Conservation (phyloP, 805 yeast genomes). For the Wickerhamiella brachini region DNA sequence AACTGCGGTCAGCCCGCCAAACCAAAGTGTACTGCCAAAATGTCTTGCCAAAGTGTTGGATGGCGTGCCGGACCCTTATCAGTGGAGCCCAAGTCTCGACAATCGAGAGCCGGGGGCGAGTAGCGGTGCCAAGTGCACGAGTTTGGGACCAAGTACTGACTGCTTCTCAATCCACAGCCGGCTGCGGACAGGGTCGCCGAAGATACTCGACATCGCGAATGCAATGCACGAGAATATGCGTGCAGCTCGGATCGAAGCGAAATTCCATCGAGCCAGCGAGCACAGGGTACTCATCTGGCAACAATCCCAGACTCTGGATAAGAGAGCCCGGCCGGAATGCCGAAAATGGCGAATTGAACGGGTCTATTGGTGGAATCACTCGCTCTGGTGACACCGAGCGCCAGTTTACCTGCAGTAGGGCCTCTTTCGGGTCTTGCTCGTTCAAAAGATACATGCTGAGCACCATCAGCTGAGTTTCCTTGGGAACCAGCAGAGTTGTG, state of each 20-base stretch:
- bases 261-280: slow-evolving; percentile 26
- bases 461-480: slow-evolving; percentile 16
- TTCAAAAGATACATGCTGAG: slow-evolving; percentile 10
- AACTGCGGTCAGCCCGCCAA: no score
- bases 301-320: slow-evolving; percentile 17
- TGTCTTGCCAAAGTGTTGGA: no score
- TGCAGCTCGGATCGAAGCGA: slow-evolving; percentile 19
- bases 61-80: no score
- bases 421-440: slow-evolving; percentile 7
- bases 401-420: slow-evolving; percentile 15
- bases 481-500: slow-evolving; percentile 20
- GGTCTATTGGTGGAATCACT: slow-evolving; percentile 1
- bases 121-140: no score
- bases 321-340: slow-evolving; percentile 14
- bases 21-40: no score
- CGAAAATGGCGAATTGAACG: slow-evolving; percentile 1
- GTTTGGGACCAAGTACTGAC: no score
- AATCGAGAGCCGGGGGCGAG: no score
- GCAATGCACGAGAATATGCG: slow-evolving; percentile 18
- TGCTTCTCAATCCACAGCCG: not conserved
- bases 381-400: slow-evolving; percentile 12
- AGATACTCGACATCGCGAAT: slow-evolving; percentile 25
- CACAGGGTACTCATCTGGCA: slow-evolving; percentile 25
- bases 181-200: slow-evolving; percentile 8
- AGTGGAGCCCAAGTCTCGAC: no score